These are phyloP conservation scores for Candida wancherniae DNA, from an alignment of 805 yeast genomes.

Conservation along the genomic window DNA sequence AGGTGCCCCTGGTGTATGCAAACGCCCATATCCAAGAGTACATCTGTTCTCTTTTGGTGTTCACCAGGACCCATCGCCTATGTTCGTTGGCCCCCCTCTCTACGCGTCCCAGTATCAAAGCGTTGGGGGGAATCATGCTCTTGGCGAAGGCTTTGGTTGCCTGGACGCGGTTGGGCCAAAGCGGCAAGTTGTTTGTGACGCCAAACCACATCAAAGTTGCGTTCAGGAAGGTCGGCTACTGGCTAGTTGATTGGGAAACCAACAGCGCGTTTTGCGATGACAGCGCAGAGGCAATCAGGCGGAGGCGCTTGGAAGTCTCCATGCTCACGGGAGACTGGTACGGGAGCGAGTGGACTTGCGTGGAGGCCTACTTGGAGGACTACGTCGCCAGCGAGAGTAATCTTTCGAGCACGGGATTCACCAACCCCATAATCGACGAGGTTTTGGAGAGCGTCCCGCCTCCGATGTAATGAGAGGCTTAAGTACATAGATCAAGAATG, in stretches of 20 bases:
- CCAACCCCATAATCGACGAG: constrained; percentile 35
- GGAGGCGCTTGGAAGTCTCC: constrained; percentile 23
- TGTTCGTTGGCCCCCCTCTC: constrained; percentile 34
- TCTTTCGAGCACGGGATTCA: constrained; percentile 28
- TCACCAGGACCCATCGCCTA: constrained; percentile 35
- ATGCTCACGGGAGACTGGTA: constrained; percentile 42
- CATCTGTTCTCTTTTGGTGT: constrained; percentile 33
- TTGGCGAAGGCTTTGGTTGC: constrained; percentile 26
- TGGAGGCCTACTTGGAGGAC: constrained; percentile 23
- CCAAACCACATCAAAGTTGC: constrained; percentile 38
- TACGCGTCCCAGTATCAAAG: constrained; percentile 30
- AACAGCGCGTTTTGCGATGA: constrained; percentile 15
- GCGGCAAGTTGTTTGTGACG: constrained; percentile 23
- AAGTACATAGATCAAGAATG: no score
- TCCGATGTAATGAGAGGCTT: constrained; percentile 24
- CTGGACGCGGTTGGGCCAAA: constrained; percentile 8
- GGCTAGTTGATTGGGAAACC: constrained; percentile 42
- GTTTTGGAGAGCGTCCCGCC: constrained; percentile 31
- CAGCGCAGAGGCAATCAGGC: constrained; percentile 8
- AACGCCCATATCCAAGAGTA: constrained; percentile 35
- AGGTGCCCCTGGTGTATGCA: constrained; percentile 19
- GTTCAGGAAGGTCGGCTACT: constrained; percentile 35
- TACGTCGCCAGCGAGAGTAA: constrained; percentile 18
- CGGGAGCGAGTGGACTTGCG: constrained; percentile 37
- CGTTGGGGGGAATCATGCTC: constrained; percentile 26